Evolutionary conservation across 371 early-diverging fungal species (phyloP).

Genomic region (Circinella minor): DNA sequence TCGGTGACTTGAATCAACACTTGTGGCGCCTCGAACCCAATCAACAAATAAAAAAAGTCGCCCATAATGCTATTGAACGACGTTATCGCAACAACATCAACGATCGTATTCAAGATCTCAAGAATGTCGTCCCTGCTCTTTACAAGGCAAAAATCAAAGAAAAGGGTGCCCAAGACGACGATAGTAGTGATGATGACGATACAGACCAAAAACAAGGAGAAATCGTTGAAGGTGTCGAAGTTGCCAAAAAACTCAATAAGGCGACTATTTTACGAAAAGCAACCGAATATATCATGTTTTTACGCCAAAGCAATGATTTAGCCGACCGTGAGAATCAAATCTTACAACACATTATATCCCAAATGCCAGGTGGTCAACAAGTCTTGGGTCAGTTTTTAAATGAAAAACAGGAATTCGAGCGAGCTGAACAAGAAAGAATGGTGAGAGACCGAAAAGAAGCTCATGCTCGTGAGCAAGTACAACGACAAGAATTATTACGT

Average conservation of each 20-base stretch:
- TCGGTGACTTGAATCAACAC: background rate
- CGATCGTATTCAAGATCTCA: constrained; percentile 87
- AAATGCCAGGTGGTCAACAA: constrained; percentile 63
- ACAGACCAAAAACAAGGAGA: constrained; percentile 49
- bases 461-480: constrained; percentile 22
- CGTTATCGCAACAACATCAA: constrained; percentile 95
- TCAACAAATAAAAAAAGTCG: constrained; percentile 83
- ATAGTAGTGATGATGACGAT: constrained; percentile 59
- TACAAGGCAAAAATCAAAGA: constrained; percentile 61
- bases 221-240: constrained; percentile 68
- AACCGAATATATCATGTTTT: constrained; percentile 85
- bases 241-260: constrained; percentile 86
- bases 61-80: constrained; percentile 95
- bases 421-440: constrained; percentile 29
- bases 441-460: constrained; percentile 28
- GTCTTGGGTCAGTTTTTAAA: constrained; percentile 35
- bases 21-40: constrained; percentile 19
- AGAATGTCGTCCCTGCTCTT: constrained; percentile 87
- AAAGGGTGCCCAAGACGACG: constrained; percentile 54
- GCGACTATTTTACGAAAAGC: constrained; percentile 88
- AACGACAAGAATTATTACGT: constrained; percentile 32
- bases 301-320: constrained; percentile 61
- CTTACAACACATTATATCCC: constrained; percentile 54
- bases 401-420: constrained; percentile 28
- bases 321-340: constrained; percentile 55